phyloP scores from a whole-genome alignment of 306 rosid species.

The apple (Malus domestica) region ASM211411v1 NC_041799.1:2609501-2610000 shows the following conservation, averaged over 20 bases:
- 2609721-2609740: neutral
- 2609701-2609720: slow-evolving; percentile 12
- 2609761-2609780: slow-evolving; percentile 18
- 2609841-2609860: slow-evolving; percentile 4
- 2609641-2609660: slow-evolving; percentile 17
- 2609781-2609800: slow-evolving; percentile 15
- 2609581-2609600: slow-evolving; percentile 7
- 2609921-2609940: slow-evolving; percentile 11
- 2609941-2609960: slow-evolving; percentile 18
- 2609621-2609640: neutral
- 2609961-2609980: slow-evolving; percentile 21
- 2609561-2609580: slow-evolving; percentile 16
- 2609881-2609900: slow-evolving; percentile 6
- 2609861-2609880: slow-evolving; percentile 12
- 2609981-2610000: slow-evolving; percentile 19
- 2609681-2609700: slow-evolving; percentile 5
- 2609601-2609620: neutral
- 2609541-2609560: slow-evolving; percentile 28
- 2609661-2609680: slow-evolving; percentile 16
- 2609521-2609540: slow-evolving; percentile 6
- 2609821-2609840: slow-evolving; percentile 7
- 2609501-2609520: neutral
- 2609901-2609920: slow-evolving; percentile 11
- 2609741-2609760: slow-evolving; percentile 18
- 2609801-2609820: slow-evolving; percentile 17